These are phyloP conservation scores for Dendrobium officinale DNA, from an alignment of 106 monocot species.

Conservation along the genomic window DNA sequence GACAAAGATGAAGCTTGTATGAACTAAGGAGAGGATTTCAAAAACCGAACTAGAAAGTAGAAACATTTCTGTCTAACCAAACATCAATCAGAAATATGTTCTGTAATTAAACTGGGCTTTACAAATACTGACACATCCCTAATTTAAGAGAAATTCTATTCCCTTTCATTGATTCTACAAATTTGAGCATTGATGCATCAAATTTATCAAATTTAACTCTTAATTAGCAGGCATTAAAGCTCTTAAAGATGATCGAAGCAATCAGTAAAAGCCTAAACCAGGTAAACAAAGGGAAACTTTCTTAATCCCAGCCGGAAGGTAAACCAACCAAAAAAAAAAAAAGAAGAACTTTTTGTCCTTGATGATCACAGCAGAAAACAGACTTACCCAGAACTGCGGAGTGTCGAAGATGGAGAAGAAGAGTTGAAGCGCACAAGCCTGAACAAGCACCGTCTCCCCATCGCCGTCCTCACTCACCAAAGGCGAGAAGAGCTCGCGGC, in stretches of 20 bases:
- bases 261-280: not conserved
- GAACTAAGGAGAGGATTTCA: too few relatives aligned
- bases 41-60: too few relatives aligned
- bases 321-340: too few relatives aligned
- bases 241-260: not conserved
- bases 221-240: not conserved
- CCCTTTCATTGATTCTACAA: too few relatives aligned
- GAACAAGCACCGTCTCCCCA: constrained; percentile 31
- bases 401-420: constrained; percentile 23
- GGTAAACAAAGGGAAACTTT: not conserved
- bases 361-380: not conserved
- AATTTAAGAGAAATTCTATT: too few relatives aligned
- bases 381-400: constrained; percentile 35
- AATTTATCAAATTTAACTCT: not conserved
- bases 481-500: constrained; percentile 28
- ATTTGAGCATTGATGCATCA: not conserved
- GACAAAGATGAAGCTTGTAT: too few relatives aligned
- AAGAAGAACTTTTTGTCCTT: not conserved
- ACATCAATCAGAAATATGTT: too few relatives aligned
- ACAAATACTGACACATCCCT: too few relatives aligned
- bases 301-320: not conserved
- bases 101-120: too few relatives aligned
- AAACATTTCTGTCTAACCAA: too few relatives aligned
- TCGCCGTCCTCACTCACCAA: constrained; percentile 21
- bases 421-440: constrained; percentile 22